A percentile compares a stretch with the other conserved stretches of the same genome.
Evolutionary conservation across 2,329 filamentous ascomycete species (phyloP).

Genomic region (Cladosporium sp.): DNA sequence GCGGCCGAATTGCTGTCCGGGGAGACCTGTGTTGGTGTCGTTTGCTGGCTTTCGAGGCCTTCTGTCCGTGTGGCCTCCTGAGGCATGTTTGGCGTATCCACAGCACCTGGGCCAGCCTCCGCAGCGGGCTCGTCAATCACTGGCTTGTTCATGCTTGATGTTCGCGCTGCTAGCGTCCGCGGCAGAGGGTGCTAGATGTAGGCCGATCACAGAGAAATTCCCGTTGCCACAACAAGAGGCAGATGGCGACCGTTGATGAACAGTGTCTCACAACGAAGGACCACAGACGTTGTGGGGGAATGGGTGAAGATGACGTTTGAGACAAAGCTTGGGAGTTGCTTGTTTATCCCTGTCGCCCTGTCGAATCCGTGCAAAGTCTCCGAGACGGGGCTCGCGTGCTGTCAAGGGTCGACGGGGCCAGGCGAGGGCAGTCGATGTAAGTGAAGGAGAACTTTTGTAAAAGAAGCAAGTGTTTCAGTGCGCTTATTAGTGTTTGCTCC

Average conservation of each 20-base stretch:
- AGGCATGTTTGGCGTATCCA: slow-evolving; percentile 16
- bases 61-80: slow-evolving; percentile 17
- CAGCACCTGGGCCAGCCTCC: slow-evolving; percentile 19
- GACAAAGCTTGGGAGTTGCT: slow-evolving; percentile 12
- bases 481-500: too few species aligned
- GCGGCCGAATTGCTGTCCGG: slow-evolving; percentile 8
- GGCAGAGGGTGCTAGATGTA: background rate
- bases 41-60: too few species aligned
- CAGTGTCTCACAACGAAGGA: background rate
- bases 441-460: too few species aligned
- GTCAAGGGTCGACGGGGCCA: too few species aligned
- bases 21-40: slow-evolving; percentile 15
- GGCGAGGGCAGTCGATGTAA: too few species aligned
- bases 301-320: slow-evolving; percentile 6
- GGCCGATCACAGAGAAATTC: background rate
- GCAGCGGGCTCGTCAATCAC: slow-evolving; percentile 17
- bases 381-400: too few species aligned
- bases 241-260: background rate
- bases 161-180: background rate
- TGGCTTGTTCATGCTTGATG: background rate
- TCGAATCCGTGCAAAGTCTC: background rate
- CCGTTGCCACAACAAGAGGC: slow-evolving; percentile 7
- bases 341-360: background rate
- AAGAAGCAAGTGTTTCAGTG: too few species aligned
- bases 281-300: background rate